Evolutionary conservation across 139 green algal genomes (phyloP), one percentile per base, ranked within the genome.

Genomic region (Spirogloea muscicola): DNA sequence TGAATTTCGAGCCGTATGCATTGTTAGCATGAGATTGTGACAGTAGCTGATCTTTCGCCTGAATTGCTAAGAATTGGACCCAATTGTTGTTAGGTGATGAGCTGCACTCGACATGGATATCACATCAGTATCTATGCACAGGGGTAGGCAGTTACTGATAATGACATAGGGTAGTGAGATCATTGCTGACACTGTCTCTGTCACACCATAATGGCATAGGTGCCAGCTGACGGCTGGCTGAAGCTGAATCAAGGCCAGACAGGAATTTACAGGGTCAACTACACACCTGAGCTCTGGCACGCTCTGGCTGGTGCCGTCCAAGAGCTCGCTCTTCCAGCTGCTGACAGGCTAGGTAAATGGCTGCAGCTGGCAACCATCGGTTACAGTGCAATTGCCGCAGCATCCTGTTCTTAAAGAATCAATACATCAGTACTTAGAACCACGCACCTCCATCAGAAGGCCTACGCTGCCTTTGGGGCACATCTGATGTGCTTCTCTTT

Each of bases 181-280:
- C n/a, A n/a, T n/a, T n/a, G n/a, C n/a, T n/a, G n/a, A n/a, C n/a
- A n/a, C n/a, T n/a, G n/a, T n/a, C n/a, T n/a, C n/a, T n/a, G n/a
- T n/a, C n/a, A n/a, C n/a, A n/a, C n/a, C n/a, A n/a, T n/a, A n/a
- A n/a, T n/a, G n/a, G n/a, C n/a, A n/a, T n/a, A n/a, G 18, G 49
- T 77, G 3, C 29, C 62, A n/a, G 43, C 52, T 25, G 65, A 36
- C 7, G 60, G 51, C n/a, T 92, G 87, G 85, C 51, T 93, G 2
- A 91, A 91, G 82, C 61, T 93, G 10, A 92, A 92, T 46, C 70
- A 77, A 0, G 75, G 74, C 13, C 88, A 93, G 74, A 41, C 77
- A 1, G 76, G 71, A 7, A 64, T 84, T 25, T 81, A 69, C 60
- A 70, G 76, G 5, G 76, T 84, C 27, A 84, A 80, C 60, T 84